These are phyloP conservation scores for Eimeria praecox DNA, from an alignment of 169 alveolate species.

Conservation along the genomic window DNA sequence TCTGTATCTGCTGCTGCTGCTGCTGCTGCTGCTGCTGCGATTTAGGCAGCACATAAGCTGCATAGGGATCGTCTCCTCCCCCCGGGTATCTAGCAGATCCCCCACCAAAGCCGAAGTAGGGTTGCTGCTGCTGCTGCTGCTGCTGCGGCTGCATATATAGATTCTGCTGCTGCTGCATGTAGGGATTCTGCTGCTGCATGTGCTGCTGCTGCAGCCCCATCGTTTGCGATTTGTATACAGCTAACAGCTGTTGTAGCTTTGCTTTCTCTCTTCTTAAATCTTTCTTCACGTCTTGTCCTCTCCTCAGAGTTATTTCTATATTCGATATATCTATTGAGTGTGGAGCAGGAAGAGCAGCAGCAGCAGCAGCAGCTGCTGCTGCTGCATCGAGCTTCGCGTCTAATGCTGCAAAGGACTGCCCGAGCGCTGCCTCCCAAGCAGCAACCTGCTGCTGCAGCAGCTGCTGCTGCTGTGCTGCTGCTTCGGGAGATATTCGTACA, in stretches of 20 bases:
- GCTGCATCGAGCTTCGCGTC: background rate
- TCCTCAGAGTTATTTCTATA: background rate
- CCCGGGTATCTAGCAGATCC: background rate
- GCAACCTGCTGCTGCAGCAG: slow-evolving; percentile 6
- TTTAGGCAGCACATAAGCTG: background rate
- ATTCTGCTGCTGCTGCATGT: background rate
- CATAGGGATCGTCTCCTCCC: background rate
- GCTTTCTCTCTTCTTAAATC: background rate
- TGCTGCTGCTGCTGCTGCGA: background rate
- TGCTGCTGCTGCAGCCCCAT: slow-evolving; percentile 2
- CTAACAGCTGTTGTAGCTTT: background rate
- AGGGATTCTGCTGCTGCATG: background rate
- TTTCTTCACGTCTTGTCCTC: background rate
- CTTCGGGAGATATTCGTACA: background rate
- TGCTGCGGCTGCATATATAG: slow-evolving; percentile 17
- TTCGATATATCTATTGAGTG: background rate
- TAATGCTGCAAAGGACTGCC: background rate
- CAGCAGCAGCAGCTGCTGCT: background rate
- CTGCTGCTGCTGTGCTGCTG: background rate
- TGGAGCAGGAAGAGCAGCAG: background rate
- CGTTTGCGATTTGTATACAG: background rate
- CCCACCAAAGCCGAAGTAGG: no score
- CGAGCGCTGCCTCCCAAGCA: background rate
- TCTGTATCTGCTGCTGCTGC: slow-evolving; percentile 24
- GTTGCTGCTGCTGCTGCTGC: background rate